Percentiles rank a stretch among this genome's conserved stretches.
These are phyloP conservation scores for Pleodorina starrii DNA, from an alignment of 139 green algal genomes.

Conservation along the genomic window DNA sequence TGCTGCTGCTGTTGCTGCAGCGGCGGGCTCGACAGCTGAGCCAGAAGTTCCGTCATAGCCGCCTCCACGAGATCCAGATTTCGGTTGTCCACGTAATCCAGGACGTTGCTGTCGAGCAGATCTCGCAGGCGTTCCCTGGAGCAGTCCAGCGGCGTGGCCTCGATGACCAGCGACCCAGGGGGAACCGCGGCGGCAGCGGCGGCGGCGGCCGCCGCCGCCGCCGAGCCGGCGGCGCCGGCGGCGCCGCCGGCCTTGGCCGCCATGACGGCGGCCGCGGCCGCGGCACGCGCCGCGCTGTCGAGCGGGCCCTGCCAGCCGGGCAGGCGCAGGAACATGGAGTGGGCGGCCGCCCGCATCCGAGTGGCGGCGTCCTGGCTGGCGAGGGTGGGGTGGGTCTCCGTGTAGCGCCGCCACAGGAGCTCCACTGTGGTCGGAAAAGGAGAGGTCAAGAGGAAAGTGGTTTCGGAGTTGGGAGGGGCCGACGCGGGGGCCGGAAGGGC, in stretches of 20 bases:
- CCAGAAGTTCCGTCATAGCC: slow-evolving; percentile 4
- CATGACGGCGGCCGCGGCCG: neutral
- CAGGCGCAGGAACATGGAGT: slow-evolving; percentile 9
- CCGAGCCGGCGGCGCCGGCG: neutral
- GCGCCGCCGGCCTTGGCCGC: neutral
- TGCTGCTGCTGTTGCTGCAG: neutral
- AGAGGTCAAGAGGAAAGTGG: too few species aligned
- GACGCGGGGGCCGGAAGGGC: too few species aligned
- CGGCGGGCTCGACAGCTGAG: neutral
- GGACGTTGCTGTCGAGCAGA: slow-evolving; percentile 23
- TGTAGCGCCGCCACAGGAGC: slow-evolving; percentile 30
- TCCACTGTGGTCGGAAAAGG: too few species aligned
- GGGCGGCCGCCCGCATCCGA: neutral
- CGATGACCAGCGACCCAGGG: neutral
- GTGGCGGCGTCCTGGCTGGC: neutral
- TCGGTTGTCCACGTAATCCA: slow-evolving; percentile 21
- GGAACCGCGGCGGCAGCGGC: neutral
- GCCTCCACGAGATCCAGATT: slow-evolving; percentile 34
- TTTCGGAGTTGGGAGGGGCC: too few species aligned
- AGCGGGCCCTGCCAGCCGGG: slow-evolving; percentile 20
- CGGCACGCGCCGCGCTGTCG: neutral
- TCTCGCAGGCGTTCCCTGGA: slow-evolving; percentile 11
- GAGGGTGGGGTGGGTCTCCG: neutral
- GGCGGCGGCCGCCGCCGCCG: neutral
- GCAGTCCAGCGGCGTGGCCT: slow-evolving; percentile 11